Evolutionary conservation across 176 grass and related monocot genomes (phyloP).

Genomic region (Carex kokanica): DNA sequence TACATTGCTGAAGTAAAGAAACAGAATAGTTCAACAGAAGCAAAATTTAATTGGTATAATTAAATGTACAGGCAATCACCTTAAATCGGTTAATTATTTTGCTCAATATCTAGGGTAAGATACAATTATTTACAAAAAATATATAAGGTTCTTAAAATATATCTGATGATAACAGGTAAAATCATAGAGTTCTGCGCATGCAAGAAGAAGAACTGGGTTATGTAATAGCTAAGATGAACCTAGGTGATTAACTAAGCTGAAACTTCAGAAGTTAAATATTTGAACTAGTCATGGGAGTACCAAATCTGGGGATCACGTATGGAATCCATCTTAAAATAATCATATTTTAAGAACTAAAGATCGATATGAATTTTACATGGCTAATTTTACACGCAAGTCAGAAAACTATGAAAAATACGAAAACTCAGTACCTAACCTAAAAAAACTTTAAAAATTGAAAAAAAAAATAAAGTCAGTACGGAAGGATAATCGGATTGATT

Average conservation of each 20-base stretch:
- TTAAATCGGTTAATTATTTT: slow-evolving; percentile 17
- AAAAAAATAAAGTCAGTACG: not conserved
- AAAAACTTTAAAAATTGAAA: slow-evolving; percentile 3
- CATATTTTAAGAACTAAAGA: not conserved
- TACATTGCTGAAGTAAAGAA: not conserved
- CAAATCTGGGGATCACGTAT: too few relatives aligned
- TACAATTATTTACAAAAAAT: not conserved
- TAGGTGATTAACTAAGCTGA: not conserved
- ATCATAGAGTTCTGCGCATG: not conserved
- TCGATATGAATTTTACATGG: not conserved
- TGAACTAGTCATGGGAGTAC: not conserved
- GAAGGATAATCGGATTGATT: slow-evolving; percentile 47
- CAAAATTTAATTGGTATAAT: slow-evolving; percentile 10
- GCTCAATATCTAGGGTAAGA: not conserved
- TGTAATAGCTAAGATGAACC: too few relatives aligned
- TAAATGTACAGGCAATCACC: not conserved
- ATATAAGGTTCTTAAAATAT: not conserved
- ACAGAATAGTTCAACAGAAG: slow-evolving; percentile 10
- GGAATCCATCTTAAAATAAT: not conserved
- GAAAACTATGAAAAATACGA: not conserved
- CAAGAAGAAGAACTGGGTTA: not conserved
- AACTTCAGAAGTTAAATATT: not conserved
- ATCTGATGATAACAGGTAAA: not conserved
- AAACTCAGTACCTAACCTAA: not conserved
- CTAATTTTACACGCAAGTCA: not conserved